phyloP scores from a whole-genome alignment of 2,329 filamentous ascomycete genomes.

The Ilyonectria robusta region DNA sequence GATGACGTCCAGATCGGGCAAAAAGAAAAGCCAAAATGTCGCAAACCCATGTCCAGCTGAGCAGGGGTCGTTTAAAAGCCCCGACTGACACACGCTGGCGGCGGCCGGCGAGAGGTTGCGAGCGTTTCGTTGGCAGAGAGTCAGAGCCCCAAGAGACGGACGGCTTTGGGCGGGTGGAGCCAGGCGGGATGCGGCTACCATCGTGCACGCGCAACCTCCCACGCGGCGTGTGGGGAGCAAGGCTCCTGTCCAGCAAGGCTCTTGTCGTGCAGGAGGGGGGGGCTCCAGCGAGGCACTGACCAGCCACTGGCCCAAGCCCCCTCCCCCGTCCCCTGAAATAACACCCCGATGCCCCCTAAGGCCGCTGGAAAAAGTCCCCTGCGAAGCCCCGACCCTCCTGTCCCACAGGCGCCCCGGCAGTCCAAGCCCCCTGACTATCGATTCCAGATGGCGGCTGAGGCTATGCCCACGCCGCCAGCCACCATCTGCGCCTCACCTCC shows the following conservation, averaged over 20 bases:
- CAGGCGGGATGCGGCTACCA: constrained; percentile 16
- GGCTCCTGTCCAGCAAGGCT: neutral
- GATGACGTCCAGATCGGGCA: constrained; percentile 21
- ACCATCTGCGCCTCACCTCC: constrained; percentile 32
- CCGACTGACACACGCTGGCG: constrained; percentile 12
- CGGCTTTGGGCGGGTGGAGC: constrained; percentile 10
- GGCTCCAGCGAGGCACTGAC: constrained; percentile 2
- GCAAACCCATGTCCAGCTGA: constrained; percentile 32
- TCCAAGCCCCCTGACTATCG: constrained; percentile 20
- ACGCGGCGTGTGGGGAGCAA: constrained; percentile 21
- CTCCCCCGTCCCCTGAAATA: constrained; percentile 1
- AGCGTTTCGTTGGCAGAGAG: neutral
- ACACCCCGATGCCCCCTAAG: neutral
- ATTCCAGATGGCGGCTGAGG: constrained; percentile 19
- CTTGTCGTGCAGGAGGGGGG: too few relatives aligned
- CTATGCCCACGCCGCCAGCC: constrained; percentile 28
- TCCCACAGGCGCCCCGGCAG: neutral
- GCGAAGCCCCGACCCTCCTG: neutral
- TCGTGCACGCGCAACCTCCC: neutral
- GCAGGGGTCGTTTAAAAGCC: constrained; percentile 20
- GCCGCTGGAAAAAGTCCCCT: neutral
- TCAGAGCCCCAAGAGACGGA: neutral
- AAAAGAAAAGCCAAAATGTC: neutral
- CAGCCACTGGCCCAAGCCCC: constrained; percentile 14
- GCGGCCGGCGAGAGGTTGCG: neutral